Percentiles rank a stretch among this genome's conserved stretches.
phyloP scores from a whole-genome alignment of 257 asterid genomes.

The Haberlea rhodopensis region DNA sequence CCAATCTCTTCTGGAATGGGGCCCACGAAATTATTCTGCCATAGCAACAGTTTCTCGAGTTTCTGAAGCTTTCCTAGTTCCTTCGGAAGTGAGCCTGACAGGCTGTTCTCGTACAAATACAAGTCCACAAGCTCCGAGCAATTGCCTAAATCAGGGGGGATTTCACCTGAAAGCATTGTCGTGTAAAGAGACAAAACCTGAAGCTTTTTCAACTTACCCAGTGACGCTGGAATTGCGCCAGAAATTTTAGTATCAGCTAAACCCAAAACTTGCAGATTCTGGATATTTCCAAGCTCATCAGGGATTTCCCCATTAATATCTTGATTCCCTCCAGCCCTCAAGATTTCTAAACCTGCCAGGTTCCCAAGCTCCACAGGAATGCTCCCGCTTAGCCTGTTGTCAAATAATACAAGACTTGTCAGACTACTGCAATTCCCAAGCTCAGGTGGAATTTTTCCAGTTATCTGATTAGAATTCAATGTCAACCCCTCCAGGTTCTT shows the following conservation, averaged over 20 bases:
- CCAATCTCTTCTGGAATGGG: constrained; percentile 59
- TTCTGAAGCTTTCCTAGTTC: constrained; percentile 67
- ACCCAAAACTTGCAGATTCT: constrained; percentile 49
- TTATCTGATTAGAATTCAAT: constrained; percentile 51
- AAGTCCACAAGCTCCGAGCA: constrained; percentile 62
- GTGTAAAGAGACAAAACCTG: constrained; percentile 62
- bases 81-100: constrained; percentile 57
- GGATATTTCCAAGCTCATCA: constrained; percentile 52
- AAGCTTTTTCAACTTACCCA: constrained; percentile 52
- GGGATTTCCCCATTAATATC: constrained; percentile 64
- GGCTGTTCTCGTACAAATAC: constrained; percentile 57
- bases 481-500: constrained; percentile 45
- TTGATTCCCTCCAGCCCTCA: constrained; percentile 70
- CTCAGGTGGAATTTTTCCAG: constrained; percentile 57
- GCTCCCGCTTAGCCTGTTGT: constrained; percentile 58
- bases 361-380: constrained; percentile 55
- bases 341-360: constrained; percentile 37
- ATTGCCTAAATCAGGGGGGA: constrained; percentile 60
- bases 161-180: constrained; percentile 66
- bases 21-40: constrained; percentile 67
- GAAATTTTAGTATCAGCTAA: constrained; percentile 71
- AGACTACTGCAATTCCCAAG: constrained; percentile 44
- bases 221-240: constrained; percentile 55
- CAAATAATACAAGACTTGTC: constrained; percentile 46
- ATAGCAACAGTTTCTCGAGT: constrained; percentile 55